A percentile compares a stretch with the other conserved stretches of the same genome.
These are phyloP conservation scores for Catunica adiposa DNA, from an alignment of 2,329 filamentous ascomycete species.

Conservation along the genomic window DNA sequence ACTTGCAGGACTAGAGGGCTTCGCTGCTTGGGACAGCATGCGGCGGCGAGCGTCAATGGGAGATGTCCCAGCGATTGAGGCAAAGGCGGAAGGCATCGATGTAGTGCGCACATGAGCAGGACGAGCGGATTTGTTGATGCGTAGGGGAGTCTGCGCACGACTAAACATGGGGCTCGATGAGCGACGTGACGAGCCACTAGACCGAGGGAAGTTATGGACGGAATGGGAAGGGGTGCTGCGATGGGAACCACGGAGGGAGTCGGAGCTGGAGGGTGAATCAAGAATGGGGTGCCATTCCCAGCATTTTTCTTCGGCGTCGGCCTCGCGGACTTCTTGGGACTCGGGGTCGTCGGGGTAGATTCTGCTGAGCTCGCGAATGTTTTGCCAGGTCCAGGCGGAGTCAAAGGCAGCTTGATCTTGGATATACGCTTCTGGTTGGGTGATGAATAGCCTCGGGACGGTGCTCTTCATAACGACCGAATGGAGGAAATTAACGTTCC, in stretches of 20 bases:
- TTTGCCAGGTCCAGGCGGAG: slow-evolving; percentile 53
- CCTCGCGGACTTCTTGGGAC: slow-evolving; percentile 37
- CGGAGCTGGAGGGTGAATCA: slow-evolving; percentile 32
- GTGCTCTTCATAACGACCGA: slow-evolving; percentile 59
- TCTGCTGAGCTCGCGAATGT: slow-evolving; percentile 44
- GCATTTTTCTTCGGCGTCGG: slow-evolving; percentile 45
- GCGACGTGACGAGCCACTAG: slow-evolving; percentile 22
- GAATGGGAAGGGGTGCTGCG: background rate
- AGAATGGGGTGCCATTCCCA: slow-evolving; percentile 52
- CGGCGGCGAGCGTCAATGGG: slow-evolving; percentile 5
- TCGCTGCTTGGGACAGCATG: slow-evolving; percentile 6
- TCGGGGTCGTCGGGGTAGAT: slow-evolving; percentile 31
- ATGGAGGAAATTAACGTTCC: slow-evolving; percentile 54
- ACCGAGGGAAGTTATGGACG: background rate
- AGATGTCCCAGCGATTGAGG: slow-evolving; percentile 7
- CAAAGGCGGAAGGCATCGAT: slow-evolving; percentile 33
- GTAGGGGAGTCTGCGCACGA: slow-evolving; percentile 27
- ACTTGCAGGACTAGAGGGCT: background rate
- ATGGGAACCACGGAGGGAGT: background rate
- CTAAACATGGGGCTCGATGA: slow-evolving; percentile 22
- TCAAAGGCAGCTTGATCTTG: slow-evolving; percentile 42
- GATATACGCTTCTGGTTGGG: slow-evolving; percentile 57
- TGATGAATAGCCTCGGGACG: slow-evolving; percentile 55
- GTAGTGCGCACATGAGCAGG: slow-evolving; percentile 31
- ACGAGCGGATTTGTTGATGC: slow-evolving; percentile 29